Base-by-base conservation (phyloP, 495 filamentous ascomycete species). In the Bryoglossum gracile region DNA sequence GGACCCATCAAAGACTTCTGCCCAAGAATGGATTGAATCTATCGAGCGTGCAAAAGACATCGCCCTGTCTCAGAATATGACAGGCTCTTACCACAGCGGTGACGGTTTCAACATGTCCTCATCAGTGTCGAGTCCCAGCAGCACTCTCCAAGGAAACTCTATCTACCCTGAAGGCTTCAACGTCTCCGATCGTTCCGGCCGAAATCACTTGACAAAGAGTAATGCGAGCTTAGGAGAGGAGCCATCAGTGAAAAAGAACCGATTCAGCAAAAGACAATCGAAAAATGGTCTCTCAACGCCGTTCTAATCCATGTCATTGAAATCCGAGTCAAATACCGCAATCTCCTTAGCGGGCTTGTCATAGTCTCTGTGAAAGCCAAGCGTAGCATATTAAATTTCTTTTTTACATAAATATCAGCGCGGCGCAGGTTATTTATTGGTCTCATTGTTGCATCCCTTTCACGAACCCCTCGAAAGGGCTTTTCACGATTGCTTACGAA, bases 261-360 rank as follows among this genome's bases (percentile, higher is more conserved):
- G 89, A 26, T 96, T 96, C 66, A 91, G 86, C 64, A 87, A 87
- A 62, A 74, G 90, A 50, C 86, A 92, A 66, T 89, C 84, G 6
- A 95, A 94, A 68, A 92, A 84, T 60, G 89, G 89, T 16, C 73
- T 95, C 21, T 86, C 88, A 10, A 83, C 89, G 28, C 84, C 86
- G 24, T 89, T 91, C 58, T 91, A 44, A 50, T 46, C n/a, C n/a
- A n/a, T n/a, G n/a, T n/a, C n/a, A n/a, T n/a, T n/a, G n/a, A n/a
- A n/a, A n/a, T n/a, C n/a, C n/a, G n/a, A n/a, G n/a, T n/a, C n/a
- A n/a, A n/a, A n/a, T n/a, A n/a, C n/a, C n/a, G n/a, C n/a, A n/a
- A n/a, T n/a, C n/a, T 28, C 18, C 19, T 38, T 3, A 19, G 0
- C 22, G 16, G 4, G 19, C 13, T 22, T 48, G 14, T 11, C 19